These are phyloP conservation scores for Chlorociboria aeruginascens DNA, from an alignment of 495 filamentous ascomycete species.

Conservation along the genomic window DNA sequence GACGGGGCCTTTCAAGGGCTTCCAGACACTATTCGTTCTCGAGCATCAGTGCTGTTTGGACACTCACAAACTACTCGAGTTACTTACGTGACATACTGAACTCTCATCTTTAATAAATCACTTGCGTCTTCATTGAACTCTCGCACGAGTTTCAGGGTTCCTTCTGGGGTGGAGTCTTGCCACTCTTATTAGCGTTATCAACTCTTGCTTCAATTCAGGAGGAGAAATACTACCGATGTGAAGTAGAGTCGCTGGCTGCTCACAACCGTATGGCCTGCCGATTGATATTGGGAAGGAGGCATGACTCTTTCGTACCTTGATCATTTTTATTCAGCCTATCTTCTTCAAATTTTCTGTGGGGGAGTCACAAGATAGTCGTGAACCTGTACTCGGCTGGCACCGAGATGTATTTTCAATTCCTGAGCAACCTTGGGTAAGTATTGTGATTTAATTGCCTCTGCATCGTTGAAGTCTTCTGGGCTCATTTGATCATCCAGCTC, in stretches of 20 bases:
- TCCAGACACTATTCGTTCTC: not conserved
- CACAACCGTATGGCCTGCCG: not conserved
- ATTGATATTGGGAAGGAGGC: not conserved
- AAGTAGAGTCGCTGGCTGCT: not conserved
- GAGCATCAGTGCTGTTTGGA: not conserved
- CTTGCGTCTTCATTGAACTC: not conserved
- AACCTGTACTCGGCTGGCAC: not conserved
- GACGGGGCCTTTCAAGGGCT: not conserved
- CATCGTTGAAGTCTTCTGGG: slow-evolving; percentile 1
- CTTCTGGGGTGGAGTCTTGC: not conserved
- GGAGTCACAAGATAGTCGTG: not conserved
- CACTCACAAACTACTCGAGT: no score
- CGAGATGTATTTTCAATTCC: not conserved
- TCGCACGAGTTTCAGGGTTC: not conserved
- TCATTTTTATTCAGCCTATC: not conserved
- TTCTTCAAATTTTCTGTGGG: not conserved
- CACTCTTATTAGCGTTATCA: not conserved
- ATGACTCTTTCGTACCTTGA: not conserved
- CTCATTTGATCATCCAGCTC: not conserved
- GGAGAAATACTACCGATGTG: not conserved
- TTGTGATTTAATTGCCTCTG: not conserved
- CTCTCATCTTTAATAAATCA: not conserved
- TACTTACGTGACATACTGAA: slow-evolving; percentile 1
- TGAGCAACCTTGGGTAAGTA: not conserved
- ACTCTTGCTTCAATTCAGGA: not conserved